Conservation (phyloP, 129 eudicot genomes). For the Solidago caesia region DNA sequence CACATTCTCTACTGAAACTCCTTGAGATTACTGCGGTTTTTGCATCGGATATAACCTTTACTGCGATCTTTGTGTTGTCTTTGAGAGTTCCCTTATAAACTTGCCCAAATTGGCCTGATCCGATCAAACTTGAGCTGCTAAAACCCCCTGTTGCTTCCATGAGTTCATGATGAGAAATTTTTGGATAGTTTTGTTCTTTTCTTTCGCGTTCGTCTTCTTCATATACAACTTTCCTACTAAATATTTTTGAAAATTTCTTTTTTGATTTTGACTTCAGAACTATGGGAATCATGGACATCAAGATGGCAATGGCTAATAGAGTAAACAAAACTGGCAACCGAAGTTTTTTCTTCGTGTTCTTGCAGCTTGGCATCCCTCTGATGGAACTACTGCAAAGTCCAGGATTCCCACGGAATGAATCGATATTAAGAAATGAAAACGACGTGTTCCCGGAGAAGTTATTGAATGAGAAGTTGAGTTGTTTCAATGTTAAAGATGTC, state of each 20-base stretch:
- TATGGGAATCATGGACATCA: slow-evolving; percentile 41
- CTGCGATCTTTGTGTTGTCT: slow-evolving; percentile 70
- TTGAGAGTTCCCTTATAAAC: slow-evolving; percentile 75
- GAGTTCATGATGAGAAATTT: slow-evolving; percentile 60
- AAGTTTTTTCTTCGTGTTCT: slow-evolving; percentile 29
- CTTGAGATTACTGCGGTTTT: slow-evolving; percentile 29
- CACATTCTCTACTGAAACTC: slow-evolving; percentile 79
- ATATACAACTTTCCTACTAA: slow-evolving; percentile 23
- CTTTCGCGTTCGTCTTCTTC: slow-evolving; percentile 38
- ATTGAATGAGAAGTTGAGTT: slow-evolving; percentile 65
- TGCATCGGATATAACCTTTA: slow-evolving; percentile 50
- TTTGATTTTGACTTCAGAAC: slow-evolving; percentile 36
- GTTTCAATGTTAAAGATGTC: slow-evolving; percentile 46
- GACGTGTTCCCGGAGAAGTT: slow-evolving; percentile 59
- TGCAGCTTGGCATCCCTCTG: slow-evolving; percentile 48
- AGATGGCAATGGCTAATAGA: slow-evolving; percentile 42
- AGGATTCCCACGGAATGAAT: slow-evolving; percentile 65
- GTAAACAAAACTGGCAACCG: slow-evolving; percentile 46
- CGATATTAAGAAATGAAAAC: slow-evolving; percentile 35
- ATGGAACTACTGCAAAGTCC: slow-evolving; percentile 68
- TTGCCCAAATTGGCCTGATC: slow-evolving; percentile 70
- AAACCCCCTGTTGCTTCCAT: slow-evolving; percentile 76
- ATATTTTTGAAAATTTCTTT: slow-evolving; percentile 32
- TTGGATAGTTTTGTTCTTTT: slow-evolving; percentile 46
- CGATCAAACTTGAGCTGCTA: slow-evolving; percentile 49